Percentiles rank a stretch among this genome's conserved stretches.
phyloP scores from a whole-genome alignment of 805 yeast genomes.

The Candida dendrica region DNA sequence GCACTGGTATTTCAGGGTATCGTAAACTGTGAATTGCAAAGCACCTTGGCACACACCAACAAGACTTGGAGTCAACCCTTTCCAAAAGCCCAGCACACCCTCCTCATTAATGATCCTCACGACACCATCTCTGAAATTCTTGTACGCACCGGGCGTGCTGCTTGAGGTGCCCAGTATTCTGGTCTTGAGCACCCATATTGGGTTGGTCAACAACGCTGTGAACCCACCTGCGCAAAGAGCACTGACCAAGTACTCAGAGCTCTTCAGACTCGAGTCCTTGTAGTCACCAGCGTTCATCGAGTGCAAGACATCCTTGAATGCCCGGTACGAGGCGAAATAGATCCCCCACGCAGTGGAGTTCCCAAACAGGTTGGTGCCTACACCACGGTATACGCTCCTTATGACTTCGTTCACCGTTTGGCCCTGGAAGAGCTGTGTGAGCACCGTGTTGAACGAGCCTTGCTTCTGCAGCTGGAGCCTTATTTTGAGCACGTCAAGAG shows the following conservation, averaged over 20 bases:
- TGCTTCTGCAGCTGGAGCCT: conserved; percentile 60
- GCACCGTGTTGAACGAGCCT: background rate
- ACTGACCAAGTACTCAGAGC: conserved; percentile 41
- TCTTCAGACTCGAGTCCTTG: conserved; percentile 28
- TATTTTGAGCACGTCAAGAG: conserved; percentile 79
- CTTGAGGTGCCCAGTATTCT: conserved; percentile 43
- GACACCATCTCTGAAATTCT: conserved; percentile 50
- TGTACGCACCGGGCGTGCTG: conserved; percentile 43
- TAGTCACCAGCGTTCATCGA: conserved; percentile 4
- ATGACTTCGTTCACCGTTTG: background rate
- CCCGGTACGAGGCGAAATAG: conserved; percentile 73
- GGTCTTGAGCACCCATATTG: conserved; percentile 93
- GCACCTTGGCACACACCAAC: conserved; percentile 87
- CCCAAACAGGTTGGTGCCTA: conserved; percentile 74
- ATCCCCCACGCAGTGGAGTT: conserved; percentile 85
- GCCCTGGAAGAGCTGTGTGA: conserved; percentile 2
- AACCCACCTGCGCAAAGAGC: conserved; percentile 68
- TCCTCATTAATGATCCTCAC: conserved; percentile 40
- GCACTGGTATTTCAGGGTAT: conserved; percentile 50
- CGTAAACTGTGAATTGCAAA: conserved; percentile 80
- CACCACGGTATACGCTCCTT: conserved; percentile 58
- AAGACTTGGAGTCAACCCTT: conserved; percentile 67
- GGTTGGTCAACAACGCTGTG: conserved; percentile 78
- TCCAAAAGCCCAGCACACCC: conserved; percentile 60
- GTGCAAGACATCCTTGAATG: conserved; percentile 38